These are phyloP conservation scores for Apiospora sp. DNA, from an alignment of 2,329 filamentous ascomycete species.

Conservation along the genomic window DNA sequence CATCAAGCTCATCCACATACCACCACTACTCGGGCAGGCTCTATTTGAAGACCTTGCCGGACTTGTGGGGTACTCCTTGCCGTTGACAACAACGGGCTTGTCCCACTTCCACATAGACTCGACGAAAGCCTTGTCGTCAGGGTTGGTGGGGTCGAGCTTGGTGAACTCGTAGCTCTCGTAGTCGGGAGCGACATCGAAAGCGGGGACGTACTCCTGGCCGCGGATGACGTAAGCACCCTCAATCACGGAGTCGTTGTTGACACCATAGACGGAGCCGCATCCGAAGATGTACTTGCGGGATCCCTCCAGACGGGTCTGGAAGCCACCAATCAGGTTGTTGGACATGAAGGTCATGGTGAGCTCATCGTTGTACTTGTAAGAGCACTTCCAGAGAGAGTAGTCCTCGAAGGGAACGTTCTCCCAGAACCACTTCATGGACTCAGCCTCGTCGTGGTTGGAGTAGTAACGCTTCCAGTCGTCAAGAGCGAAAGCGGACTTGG, in stretches of 20 bases:
- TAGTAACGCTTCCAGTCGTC: slow-evolving; percentile 99
- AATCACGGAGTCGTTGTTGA: slow-evolving; percentile 88
- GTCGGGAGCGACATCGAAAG: slow-evolving; percentile 97
- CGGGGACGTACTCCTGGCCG: slow-evolving; percentile 83
- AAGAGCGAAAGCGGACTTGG: slow-evolving; percentile 80
- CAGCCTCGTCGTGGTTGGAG: slow-evolving; percentile 91
- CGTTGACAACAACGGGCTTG: slow-evolving; percentile 78
- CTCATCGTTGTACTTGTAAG: slow-evolving; percentile 99
- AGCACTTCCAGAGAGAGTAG: slow-evolving; percentile 92
- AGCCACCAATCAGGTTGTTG: slow-evolving; percentile 96
- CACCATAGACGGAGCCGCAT: slow-evolving; percentile 85
- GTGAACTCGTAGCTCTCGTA: slow-evolving; percentile 95
- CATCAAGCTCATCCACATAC: slow-evolving; percentile 21
- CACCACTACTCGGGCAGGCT: slow-evolving; percentile 20
- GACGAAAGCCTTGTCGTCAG: slow-evolving; percentile 85
- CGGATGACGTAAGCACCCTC: slow-evolving; percentile 94
- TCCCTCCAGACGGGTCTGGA: slow-evolving; percentile 95
- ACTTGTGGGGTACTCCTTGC: slow-evolving; percentile 89
- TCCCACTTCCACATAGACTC: slow-evolving; percentile 93
- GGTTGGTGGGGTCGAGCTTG: slow-evolving; percentile 91
- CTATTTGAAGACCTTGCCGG: slow-evolving; percentile 99
- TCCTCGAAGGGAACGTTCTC: slow-evolving; percentile 92
- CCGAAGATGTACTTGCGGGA: slow-evolving; percentile 99
- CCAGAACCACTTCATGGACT: slow-evolving; percentile 97
- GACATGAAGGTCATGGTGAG: slow-evolving; percentile 98